Base-by-base conservation (phyloP, 768 basidiomycete genomes). In the Kockovaella imperatae region DNA sequence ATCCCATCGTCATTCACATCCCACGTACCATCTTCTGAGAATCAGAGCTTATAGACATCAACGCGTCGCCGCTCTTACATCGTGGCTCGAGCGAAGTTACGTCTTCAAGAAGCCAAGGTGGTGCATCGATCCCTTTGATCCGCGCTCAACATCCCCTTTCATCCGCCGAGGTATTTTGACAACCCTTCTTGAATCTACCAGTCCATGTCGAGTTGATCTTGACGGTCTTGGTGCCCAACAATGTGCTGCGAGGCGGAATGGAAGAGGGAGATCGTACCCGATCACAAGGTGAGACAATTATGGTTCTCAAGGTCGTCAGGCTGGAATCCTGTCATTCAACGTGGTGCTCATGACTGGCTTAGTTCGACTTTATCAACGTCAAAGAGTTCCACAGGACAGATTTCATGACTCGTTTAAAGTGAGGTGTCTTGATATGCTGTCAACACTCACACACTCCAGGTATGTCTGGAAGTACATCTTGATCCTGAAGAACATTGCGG, bases 361-460 rank as follows among this genome's bases (percentile, higher is more conserved):
- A 97, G 95, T 97, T 96, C 64, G 93, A 97, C 77, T 96, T 96
- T 65, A 78, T 99, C 65, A 89, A 96, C 72, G 84, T 85, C 18
- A 79, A 81, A 47, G 93, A 97, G 65, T 99, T 90, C 74, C 83
- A 81, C 49, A 83, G 89, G 74, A 84, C 84, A 73, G 80, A 85
- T 50, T 86, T 83, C 72, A 74, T 79, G 50, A 89, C 89, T 77
- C 85, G 90, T 31, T 70, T 87, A 61, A 88, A 86, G 89, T 91
- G 67, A 59, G n/a, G n/a, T n/a, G 79, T 73, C 20, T 31, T 14
- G 20, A 26, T 15, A 21, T 46, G 25, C 36, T 44, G 5, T 18
- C 46, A 31, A 23, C 26, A 24, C 30, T 23, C 30, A 20, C 29
- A 18, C 29, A 42, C 3, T 26, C 8, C 63, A 95, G 87, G 70